These are phyloP conservation scores for Rhododendron kiyosumense DNA, from an alignment of 148 eudicot species.

Conservation along the genomic window DNA sequence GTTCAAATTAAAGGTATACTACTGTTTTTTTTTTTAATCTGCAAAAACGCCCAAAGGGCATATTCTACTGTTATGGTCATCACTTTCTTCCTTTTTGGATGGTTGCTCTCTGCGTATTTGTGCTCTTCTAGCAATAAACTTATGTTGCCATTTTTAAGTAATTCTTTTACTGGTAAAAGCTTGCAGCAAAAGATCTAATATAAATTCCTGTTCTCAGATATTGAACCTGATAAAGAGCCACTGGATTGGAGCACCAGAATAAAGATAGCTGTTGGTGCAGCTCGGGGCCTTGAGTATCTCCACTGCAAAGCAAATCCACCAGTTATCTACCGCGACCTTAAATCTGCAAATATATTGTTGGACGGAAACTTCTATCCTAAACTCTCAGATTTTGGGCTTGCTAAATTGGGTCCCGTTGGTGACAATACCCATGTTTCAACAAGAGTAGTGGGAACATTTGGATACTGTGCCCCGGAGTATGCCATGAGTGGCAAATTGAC, in stretches of 20 bases:
- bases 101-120: neutral
- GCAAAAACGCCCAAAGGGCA: too few relatives aligned
- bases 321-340: constrained; percentile 88
- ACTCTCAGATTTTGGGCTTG: constrained; percentile 88
- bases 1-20: neutral
- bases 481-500: constrained; percentile 82
- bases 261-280: constrained; percentile 87
- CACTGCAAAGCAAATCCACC: constrained; percentile 82
- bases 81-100: neutral
- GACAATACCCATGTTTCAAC: constrained; percentile 83
- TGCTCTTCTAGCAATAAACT: neutral
- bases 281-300: constrained; percentile 73
- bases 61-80: neutral
- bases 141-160: neutral
- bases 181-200: neutral
- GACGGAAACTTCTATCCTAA: constrained; percentile 64
- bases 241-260: constrained; percentile 65
- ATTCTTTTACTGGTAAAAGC: neutral
- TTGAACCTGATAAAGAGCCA: constrained; percentile 29
- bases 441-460: constrained; percentile 87
- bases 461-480: constrained; percentile 92
- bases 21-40: too few relatives aligned
- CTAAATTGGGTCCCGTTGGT: constrained; percentile 84
- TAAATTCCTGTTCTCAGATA: constrained; percentile 14
- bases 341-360: constrained; percentile 80